These are phyloP conservation scores for Astrephomene gubernaculifera DNA, from an alignment of 139 green algal genomes.

Conservation along the genomic window DNA sequence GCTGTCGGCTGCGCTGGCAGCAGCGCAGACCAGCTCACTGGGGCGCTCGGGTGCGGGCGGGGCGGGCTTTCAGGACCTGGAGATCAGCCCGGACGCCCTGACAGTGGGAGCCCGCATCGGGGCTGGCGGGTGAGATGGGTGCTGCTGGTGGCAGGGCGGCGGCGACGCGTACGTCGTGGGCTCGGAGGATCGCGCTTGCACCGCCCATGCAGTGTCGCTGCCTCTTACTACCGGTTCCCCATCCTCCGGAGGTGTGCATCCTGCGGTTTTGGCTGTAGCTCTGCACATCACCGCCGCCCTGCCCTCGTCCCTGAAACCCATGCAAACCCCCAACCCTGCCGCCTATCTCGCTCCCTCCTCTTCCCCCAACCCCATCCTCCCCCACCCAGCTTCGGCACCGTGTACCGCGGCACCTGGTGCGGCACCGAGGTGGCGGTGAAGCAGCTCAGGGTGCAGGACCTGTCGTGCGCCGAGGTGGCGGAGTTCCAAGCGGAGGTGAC, in stretches of 20 bases:
- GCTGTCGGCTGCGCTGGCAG: conserved; percentile 16
- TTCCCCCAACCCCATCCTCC: neutral
- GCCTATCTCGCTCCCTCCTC: neutral
- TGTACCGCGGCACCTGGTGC: conserved; percentile 82
- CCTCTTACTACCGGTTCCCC: too few relatives aligned
- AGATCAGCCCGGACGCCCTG: conserved; percentile 78
- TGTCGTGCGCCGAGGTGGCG: conserved; percentile 51
- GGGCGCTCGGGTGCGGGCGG: too few relatives aligned
- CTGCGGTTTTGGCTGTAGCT: too few relatives aligned
- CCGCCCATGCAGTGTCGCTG: too few relatives aligned
- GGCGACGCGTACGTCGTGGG: too few relatives aligned
- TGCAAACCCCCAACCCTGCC: too few relatives aligned
- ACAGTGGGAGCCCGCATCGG: conserved; percentile 78
- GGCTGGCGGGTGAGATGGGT: conserved; percentile 70
- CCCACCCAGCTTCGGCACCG: conserved; percentile 51
- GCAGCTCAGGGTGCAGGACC: conserved; percentile 81
- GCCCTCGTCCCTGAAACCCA: too few relatives aligned
- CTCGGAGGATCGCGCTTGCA: too few relatives aligned
- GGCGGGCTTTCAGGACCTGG: conserved; percentile 63
- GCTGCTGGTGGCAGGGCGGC: too few relatives aligned
- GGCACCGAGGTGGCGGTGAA: conserved; percentile 95
- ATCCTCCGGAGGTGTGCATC: too few relatives aligned
- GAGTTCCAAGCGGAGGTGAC: conserved; percentile 79
- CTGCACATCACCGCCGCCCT: too few relatives aligned
- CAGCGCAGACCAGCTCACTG: too few relatives aligned